Evolutionary conservation across 148 eudicot genomes (phyloP).

Genomic region (Gaultheria prostrata): DNA sequence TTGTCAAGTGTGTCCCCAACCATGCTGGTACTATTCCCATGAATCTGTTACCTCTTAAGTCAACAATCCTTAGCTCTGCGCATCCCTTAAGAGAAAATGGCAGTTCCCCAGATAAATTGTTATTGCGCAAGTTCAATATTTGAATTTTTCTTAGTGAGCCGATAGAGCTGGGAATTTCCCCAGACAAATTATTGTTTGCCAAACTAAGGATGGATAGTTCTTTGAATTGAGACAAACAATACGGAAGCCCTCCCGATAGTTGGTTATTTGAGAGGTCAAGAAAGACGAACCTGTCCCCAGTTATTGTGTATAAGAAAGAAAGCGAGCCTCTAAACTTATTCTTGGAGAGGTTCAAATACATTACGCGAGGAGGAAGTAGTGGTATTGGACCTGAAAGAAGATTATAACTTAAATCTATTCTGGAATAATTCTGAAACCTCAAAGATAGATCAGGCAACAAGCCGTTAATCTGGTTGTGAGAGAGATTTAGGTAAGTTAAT

Average conservation of each 20-base stretch:
- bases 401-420: conserved; percentile 21
- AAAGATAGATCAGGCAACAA: conserved; percentile 9
- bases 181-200: no score
- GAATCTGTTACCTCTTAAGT: not conserved
- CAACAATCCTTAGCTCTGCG: no score
- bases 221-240: not conserved
- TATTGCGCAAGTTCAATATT: no score
- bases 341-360: conserved; percentile 8
- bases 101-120: no score
- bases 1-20: conserved; percentile 7
- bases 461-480: conserved; percentile 19
- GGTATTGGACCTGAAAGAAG: conserved; percentile 19
- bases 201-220: no score
- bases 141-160: no score
- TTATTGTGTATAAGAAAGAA: not conserved
- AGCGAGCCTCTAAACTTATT: not conserved
- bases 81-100: no score
- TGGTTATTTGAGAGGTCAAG: conserved; percentile 8
- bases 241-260: conserved; percentile 3
- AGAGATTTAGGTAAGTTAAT: conserved; percentile 13
- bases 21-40: conserved; percentile 9
- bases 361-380: not conserved
- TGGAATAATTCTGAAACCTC: not conserved
- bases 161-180: no score
- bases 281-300: not conserved